Base-by-base conservation (phyloP, 192 early-diverging fungal genomes). In the Phlyctochytrium arcticum region DNA sequence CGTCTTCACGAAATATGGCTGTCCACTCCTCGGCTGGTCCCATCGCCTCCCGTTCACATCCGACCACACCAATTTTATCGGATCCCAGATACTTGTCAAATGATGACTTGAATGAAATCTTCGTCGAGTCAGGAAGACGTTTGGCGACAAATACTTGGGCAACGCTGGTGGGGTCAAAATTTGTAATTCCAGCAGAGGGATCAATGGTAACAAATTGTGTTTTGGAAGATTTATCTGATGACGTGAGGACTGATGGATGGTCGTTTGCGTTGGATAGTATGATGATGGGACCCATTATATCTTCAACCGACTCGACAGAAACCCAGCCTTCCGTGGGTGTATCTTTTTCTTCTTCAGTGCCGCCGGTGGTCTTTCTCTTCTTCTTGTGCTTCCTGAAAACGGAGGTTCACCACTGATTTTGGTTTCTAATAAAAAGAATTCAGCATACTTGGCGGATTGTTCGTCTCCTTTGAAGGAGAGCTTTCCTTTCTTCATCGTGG, bases 1-100 rank as follows among this genome's bases (percentile, higher is more conserved):
- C 91, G 24, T 85, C 88, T 12, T 90, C 88, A n/a, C 75, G 48
- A 17, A 88, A 51, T 12, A 83, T 68, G 6, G 86, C 79, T 34
- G 77, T 78, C 88, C 88, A 92, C 69, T 92, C 91, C 63, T 93
- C 90, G 37, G 78, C 73, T n/a, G 83, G 86, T 1, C 90, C 88
- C 33, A 91, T 87, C 0, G 90, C 91, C 58, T 92, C 89, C 29
- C 73, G 59, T 19, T 87, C 84, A 24, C 82, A 83, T 5, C 75
- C 58, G 5, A 90, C 88, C n/a, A 88, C 79, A 6, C 90, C 91
- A 71, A 93, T 87, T 46, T 90, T 89, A 79, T 93, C 91, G 4
- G 80, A 76, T 19, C 85, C 74, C 12, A 92, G 72, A 68, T 91
- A 92, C 54, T 80, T 79, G 32, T 86, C 87, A 35, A 75, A 72